These are phyloP conservation scores for Botrytis hyacinthi DNA, from an alignment of 2,329 filamentous ascomycete species.

Conservation along the genomic window DNA sequence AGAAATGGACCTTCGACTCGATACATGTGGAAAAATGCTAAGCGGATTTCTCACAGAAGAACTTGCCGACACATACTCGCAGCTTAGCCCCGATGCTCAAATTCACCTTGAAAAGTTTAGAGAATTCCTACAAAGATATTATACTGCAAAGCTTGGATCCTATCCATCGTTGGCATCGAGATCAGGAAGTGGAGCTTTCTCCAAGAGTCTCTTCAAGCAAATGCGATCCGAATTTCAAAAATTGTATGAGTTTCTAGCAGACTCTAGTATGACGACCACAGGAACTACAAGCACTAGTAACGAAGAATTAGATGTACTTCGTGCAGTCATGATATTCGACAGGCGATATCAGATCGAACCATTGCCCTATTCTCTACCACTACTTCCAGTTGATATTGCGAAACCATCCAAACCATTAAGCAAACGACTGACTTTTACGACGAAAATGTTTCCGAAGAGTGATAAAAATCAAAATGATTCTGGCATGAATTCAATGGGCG, in stretches of 20 bases:
- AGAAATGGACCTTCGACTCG: constrained; percentile 64
- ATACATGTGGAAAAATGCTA: constrained; percentile 56
- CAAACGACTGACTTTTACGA: constrained; percentile 30
- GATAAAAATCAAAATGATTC: constrained; percentile 49
- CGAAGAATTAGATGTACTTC: constrained; percentile 68
- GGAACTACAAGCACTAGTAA: constrained; percentile 52
- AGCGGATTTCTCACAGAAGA: constrained; percentile 70
- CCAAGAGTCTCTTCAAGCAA: constrained; percentile 54
- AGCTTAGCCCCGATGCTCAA: constrained; percentile 57
- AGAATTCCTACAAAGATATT: constrained; percentile 64
- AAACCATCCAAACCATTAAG: constrained; percentile 28
- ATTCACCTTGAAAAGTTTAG: constrained; percentile 72
- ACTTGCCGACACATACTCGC: constrained; percentile 63
- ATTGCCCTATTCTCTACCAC: constrained; percentile 64
- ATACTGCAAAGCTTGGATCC: constrained; percentile 65
- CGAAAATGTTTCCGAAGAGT: constrained; percentile 26
- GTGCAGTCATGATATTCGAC: constrained; percentile 68
- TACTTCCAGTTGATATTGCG: constrained; percentile 51
- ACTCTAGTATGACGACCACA: constrained; percentile 48
- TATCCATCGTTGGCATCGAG: constrained; percentile 58
- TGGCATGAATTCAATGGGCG: constrained; percentile 51
- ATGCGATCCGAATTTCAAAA: constrained; percentile 70
- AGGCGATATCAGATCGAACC: constrained; percentile 55
- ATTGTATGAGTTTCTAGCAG: constrained; percentile 69
- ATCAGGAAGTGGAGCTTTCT: constrained; percentile 46